Base-by-base conservation (phyloP, 2,329 filamentous ascomycete genomes). In the Monosporascus sp. region DNA sequence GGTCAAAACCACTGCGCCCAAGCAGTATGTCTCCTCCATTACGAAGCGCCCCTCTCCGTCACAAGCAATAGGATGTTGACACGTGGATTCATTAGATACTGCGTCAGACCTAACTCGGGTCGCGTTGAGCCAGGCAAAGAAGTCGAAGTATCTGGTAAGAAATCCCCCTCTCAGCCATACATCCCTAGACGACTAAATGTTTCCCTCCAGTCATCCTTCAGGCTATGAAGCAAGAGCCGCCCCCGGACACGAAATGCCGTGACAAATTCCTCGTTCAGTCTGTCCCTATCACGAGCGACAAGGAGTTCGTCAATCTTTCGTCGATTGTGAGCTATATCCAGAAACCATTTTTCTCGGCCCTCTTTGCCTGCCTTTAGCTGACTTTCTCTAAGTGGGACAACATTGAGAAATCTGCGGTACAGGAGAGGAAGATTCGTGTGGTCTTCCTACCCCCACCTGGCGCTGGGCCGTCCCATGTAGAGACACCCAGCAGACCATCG, bases 1-100 rank as follows among this genome's bases (percentile, higher is more conserved):
- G 91, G 94, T 99, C 74, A 99, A 99, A 85, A 99, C 94, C 48
- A 99, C 94, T 58, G 94, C 94, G 49, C 94, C 94, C 37, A 97
- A 97, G 77, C 94, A 97, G 93, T 99, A 89, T 68, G 88, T 73
- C 58, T 53, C 60, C 56, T 56, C 22, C 22, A n/a, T 17, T 27
- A 54, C 52, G 43, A 45, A 40, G 52, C 63, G 56, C 40, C 37
- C 57, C 37, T 49, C 51, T 49, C 46, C 41, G 52, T 53, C 54
- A 51, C 58, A 57, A 55, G 54, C 54, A 60, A 47, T 47, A 50
- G 20, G 50, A 52, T 43, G 51, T 60, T 62, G 51, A 63, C 59
- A 26, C 55, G 31, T 50, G 41, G 47, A 52, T 61, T 68, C 54
- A 68, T 56, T 66, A 97, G 93, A 79, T 99, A 99, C 77, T 97